Base-by-base conservation (phyloP, 2,329 filamentous ascomycete genomes). In the Hypoxylon rubiginosum region DNA sequence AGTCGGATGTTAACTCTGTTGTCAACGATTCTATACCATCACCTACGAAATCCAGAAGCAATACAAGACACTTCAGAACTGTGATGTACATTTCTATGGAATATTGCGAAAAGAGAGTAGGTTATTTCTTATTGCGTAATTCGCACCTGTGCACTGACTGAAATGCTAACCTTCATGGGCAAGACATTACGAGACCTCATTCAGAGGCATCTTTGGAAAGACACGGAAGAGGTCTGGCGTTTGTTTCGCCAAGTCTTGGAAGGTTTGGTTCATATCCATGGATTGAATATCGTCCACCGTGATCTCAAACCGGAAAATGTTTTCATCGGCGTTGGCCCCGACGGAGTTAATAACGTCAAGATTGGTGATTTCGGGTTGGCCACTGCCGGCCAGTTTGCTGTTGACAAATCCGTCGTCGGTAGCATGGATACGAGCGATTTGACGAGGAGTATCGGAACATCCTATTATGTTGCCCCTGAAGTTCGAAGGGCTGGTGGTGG, bases 31-130 rank as follows among this genome's bases (percentile, higher is more conserved):
- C 69, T 5, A 65, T 69, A 43, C 75, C 56, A 53, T 76, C 50
- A 39, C 73, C 62, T 45, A 70, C 71, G 10, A 75, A 71, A 67
- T 71, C 62, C 13, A 72, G 74, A 63, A 75, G 73, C 48, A 80
- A 80, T 45, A 83, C 86, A 59, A 83, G 86, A 46, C 81, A 87
- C 3, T 86, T 87, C 65, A 88, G 87, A 56, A 94, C 91, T 0
- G 90, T 94, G 6, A 85, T 99, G 45, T 99, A 97, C 77, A 98
- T 99, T 60, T 96, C 97, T 66, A 99, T 99, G 96, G 96, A 99
- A 77, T 97, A 97, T 72, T 99, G 96, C 75, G 95, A 98, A 77
- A 96, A 95, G 76, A 88, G 92, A 71, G 89, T 91, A 81, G 78
- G 86, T 80, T 21, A 57, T 43, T 8, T 21, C 11, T 8, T 49